These are phyloP conservation scores for Eucalyptus virginea DNA, from an alignment of 345 rosid genomes.

Conservation along the genomic window DNA sequence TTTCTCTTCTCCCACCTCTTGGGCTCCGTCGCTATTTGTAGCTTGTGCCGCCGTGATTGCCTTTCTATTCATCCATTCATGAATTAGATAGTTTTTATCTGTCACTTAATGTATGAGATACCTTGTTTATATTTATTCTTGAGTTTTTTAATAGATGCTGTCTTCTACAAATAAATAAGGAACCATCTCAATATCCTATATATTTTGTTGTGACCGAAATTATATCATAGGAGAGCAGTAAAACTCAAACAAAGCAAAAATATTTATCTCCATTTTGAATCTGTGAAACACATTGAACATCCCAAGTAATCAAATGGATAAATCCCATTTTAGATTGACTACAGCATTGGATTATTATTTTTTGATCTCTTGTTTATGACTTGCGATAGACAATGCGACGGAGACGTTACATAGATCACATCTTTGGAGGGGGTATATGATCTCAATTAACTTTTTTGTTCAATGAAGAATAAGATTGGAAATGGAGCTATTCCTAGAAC, in stretches of 20 bases:
- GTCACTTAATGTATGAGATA: too few species aligned
- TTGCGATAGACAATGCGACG: rapidly evolving
- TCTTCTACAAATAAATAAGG: too few species aligned
- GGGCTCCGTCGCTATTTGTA: not conserved
- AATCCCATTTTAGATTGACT: not conserved
- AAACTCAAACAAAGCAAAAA: not conserved
- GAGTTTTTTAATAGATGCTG: rapidly evolving
- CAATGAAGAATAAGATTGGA: too few species aligned
- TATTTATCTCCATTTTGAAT: not conserved
- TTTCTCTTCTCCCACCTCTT: too few species aligned
- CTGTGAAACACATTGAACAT: rapidly evolving
- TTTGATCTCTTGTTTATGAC: rapidly evolving
- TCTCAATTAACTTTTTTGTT: too few species aligned
- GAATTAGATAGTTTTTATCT: not conserved
- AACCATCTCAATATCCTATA: too few species aligned
- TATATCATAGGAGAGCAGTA: rapidly evolving
- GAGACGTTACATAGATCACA: too few species aligned
- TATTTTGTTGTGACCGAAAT: too few species aligned
- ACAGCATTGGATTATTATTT: not conserved
- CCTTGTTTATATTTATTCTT: too few species aligned
- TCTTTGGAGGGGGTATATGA: too few species aligned
- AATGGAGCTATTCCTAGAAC: not conserved
- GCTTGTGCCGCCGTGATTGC: not conserved
- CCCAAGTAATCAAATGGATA: rapidly evolving
- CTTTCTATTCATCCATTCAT: not conserved